Evolutionary conservation across 257 asterid species (phyloP), one percentile per base, ranked within the genome.

Genomic region (Nicotiana tomentosiformis): DNA sequence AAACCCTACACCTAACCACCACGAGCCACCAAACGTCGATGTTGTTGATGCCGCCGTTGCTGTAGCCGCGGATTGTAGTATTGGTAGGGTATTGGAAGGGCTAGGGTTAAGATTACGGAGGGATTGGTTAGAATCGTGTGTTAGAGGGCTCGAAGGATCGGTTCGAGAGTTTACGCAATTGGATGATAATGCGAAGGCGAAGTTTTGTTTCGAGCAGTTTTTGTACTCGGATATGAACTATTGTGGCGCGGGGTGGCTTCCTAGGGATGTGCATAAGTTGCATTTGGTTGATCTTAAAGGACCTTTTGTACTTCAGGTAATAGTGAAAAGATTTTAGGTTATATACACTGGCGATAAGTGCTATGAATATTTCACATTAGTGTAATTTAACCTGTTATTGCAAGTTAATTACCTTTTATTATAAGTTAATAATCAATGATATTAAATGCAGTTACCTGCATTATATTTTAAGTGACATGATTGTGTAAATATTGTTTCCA

Each of bases 261-360:
- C 98, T 18, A 86, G 84, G 12, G 86, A 90, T 58, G 95, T 94
- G 29, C 90, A 89, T 67, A 76, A 78, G 58, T 70, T 91, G 90
- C 92, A 92, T 89, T 83, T 84, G 86, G 94, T 91, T 87, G 93
- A 93, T 86, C 93, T 94, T 64, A 85, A 92, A 84, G 98, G 99
- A 3, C 99, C 99, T 69, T 96, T 91, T 85, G 93, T 96, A 62
- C 90, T 94, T 89, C 99, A 96, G 99, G 98, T 96, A 43, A 85
- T 76, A 14, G 16, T 62, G 4, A 53, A 51, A 74, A 56, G 20
- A 60, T 77, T 43, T 43, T 43, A 43, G 10, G 10, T 43, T 43
- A 43, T 43, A 43, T 43, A 43, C 2, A 43, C 10, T 8, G 11
- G 1, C 3, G 0, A 43, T 43, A 2, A 43, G 2, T 43, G 49